A percentile compares a stretch with the other conserved stretches of the same genome.
Conservation (phyloP, 75 land plant species). For the Chamaecyparis obtusa region DNA sequence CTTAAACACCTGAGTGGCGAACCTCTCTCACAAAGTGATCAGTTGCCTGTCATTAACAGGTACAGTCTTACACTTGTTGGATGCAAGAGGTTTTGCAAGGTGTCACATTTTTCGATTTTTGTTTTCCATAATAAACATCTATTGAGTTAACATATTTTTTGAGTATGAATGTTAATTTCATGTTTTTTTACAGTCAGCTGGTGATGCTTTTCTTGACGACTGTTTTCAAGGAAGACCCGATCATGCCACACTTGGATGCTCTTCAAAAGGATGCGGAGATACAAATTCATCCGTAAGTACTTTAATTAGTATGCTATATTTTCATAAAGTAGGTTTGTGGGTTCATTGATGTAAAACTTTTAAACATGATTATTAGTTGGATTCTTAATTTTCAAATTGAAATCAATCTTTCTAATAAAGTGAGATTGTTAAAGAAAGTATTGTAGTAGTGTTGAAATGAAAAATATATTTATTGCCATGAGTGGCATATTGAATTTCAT, state of each 20-base stretch:
- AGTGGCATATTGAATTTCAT: neutral
- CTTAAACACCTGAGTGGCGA: constrained; percentile 77
- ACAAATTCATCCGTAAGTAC: constrained; percentile 57
- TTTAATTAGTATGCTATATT: neutral
- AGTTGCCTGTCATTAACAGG: constrained; percentile 64
- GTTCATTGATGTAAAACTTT: neutral
- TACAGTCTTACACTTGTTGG: constrained; percentile 7
- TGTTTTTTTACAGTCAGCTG: constrained; percentile 60
- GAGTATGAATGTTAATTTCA: neutral
- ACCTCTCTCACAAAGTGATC: constrained; percentile 47
- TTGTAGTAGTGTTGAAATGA: neutral
- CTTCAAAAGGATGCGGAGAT: constrained; percentile 25
- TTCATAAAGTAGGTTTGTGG: neutral
- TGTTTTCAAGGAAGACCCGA: constrained; percentile 76
- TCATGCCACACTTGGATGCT: constrained; percentile 58
- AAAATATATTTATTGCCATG: neutral
- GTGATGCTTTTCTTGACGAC: constrained; percentile 76
- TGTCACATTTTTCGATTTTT: neutral
- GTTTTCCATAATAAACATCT: neutral
- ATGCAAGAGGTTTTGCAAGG: neutral
- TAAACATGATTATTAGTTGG: neutral
- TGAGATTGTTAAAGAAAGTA: neutral
- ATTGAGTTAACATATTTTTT: neutral
- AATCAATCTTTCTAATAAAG: neutral
- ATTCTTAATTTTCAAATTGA: neutral